Evolutionary conservation across 768 basidiomycete genomes (phyloP).

Genomic region (Pisolithus orientalis): DNA sequence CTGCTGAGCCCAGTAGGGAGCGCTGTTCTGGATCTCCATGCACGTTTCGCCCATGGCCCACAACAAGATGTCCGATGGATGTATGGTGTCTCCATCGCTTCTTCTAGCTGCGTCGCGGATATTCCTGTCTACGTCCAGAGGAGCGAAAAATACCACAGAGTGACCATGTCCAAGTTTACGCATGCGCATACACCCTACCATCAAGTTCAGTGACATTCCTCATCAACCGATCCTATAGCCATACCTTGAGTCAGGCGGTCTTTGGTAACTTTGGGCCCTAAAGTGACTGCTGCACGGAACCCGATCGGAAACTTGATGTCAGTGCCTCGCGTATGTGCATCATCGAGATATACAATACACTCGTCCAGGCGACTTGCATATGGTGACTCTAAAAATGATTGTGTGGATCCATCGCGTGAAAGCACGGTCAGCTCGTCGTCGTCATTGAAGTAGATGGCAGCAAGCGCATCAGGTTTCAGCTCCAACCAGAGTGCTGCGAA

Average conservation of each 20-base stretch:
- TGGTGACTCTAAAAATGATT: constrained; percentile 34
- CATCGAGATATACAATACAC: constrained; percentile 34
- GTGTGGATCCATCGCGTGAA: constrained; percentile 4
- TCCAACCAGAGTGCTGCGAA: constrained; percentile 21
- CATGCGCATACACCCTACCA: constrained; percentile 47
- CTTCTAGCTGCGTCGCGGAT: constrained; percentile 30
- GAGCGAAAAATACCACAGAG: constrained; percentile 37
- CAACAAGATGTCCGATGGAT: constrained; percentile 31
- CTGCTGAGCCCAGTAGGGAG: constrained; percentile 38
- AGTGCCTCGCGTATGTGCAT: no score
- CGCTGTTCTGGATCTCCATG: constrained; percentile 28
- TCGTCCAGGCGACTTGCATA: constrained; percentile 33
- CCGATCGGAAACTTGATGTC: constrained; percentile 31
- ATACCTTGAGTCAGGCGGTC: constrained; percentile 44
- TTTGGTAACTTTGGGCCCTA: constrained; percentile 44
- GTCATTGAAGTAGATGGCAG: constrained; percentile 35
- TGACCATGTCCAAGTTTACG: constrained; percentile 39
- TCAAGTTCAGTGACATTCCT: not conserved
- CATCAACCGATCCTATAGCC: constrained; percentile 1
- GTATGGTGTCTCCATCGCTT: not conserved
- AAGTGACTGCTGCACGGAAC: constrained; percentile 40
- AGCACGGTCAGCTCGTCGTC: constrained; percentile 28
- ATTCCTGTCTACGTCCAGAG: constrained; percentile 29
- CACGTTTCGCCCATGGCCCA: constrained; percentile 44
- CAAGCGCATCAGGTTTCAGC: constrained; percentile 22